Conservation (phyloP, 257 asterid genomes). For the Solanum clarkiae region DNA sequence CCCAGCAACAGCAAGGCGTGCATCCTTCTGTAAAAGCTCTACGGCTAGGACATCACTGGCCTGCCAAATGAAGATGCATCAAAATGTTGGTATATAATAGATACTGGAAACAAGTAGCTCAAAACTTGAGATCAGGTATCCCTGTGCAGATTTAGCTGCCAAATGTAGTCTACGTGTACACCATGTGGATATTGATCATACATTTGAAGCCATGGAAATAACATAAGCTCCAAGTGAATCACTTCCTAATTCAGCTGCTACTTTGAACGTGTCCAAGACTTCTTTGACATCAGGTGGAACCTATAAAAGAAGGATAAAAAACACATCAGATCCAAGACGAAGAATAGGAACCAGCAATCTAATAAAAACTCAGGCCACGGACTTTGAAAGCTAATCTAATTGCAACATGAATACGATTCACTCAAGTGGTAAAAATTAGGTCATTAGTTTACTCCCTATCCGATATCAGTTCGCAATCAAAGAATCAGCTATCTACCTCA, state of each 20-base stretch:
- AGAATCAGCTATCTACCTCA: not conserved
- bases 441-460: not conserved
- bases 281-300: constrained; percentile 80
- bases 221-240: constrained; percentile 96
- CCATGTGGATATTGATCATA: constrained; percentile 13
- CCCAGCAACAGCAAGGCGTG: constrained; percentile 71
- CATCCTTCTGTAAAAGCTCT: constrained; percentile 95
- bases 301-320: constrained; percentile 16
- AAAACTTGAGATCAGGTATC: not conserved
- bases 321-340: not conserved
- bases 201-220: constrained; percentile 96
- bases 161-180: not conserved
- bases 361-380: not conserved
- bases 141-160: not conserved
- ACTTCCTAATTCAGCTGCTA: constrained; percentile 87
- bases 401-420: not conserved
- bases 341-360: not conserved
- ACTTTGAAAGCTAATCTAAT: not conserved
- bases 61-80: constrained; percentile 27
- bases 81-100: not conserved
- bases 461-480: not conserved
- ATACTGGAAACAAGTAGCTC: not conserved
- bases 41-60: constrained; percentile 99
- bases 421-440: not conserved
- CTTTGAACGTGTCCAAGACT: constrained; percentile 91